These are phyloP conservation scores for Backusella sp. DNA, from an alignment of 192 early-diverging fungal genomes.

Conservation along the genomic window DNA sequence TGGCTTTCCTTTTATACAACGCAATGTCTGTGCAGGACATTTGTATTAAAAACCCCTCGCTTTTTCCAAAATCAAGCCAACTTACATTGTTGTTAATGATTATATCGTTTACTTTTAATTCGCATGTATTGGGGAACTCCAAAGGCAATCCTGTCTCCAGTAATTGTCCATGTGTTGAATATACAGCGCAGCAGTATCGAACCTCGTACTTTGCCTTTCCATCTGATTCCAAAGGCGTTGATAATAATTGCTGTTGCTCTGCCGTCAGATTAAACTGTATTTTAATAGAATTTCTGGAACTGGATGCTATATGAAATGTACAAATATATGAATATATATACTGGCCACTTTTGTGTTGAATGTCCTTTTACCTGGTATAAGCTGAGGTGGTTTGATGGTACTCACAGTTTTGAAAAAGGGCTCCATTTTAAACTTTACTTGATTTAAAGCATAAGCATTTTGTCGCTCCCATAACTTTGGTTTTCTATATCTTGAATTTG, in stretches of 20 bases:
- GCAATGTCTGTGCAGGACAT: conserved; percentile 32
- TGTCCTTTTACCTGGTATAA: neutral
- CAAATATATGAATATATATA: neutral
- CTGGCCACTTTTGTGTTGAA: neutral
- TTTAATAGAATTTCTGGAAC: neutral
- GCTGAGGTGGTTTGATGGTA: neutral
- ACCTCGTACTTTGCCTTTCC: neutral
- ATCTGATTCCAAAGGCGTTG: neutral
- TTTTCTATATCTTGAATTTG: neutral
- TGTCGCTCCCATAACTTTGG: neutral
- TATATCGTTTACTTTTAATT: conserved; percentile 1
- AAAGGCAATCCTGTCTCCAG: neutral
- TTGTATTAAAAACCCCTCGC: neutral
- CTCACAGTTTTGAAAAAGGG: neutral
- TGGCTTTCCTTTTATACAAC: conserved; percentile 55
- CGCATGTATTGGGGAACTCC: conserved; percentile 13
- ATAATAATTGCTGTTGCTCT: neutral
- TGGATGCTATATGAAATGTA: neutral
- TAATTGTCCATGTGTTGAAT: neutral
- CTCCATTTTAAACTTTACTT: conserved; percentile 49
- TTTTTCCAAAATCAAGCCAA: no score
- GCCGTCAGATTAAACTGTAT: neutral
- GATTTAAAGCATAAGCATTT: conserved; percentile 59
- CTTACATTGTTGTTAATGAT: conserved; percentile 2
- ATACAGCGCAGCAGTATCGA: neutral